Evolutionary conservation across 306 rosid species (phyloP), one percentile per base, ranked within the genome.

Genomic region (Parietaria judaica): DNA sequence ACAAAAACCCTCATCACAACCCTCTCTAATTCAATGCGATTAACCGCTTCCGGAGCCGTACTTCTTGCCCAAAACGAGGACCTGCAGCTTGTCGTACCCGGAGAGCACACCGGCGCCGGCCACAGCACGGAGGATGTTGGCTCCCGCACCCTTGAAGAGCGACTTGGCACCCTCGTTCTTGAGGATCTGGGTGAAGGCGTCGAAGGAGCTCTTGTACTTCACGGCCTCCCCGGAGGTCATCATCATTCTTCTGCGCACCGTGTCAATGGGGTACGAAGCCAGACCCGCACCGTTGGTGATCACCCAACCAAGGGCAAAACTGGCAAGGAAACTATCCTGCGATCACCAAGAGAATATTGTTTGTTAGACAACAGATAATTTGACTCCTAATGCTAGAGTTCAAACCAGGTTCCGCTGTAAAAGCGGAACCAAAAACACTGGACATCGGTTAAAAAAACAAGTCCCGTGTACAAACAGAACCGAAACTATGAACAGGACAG

Each of bases 91-190:
- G 64, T 90, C 97, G 0, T 90, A 90, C 34, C 96, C 97, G 0
- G 97, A 83, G 1, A 90, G 97, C 56, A 90, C 97, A 78, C 97
- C 97, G 76, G 96, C 97, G 56, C 97, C 96, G 0, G 97, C 95
- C 57, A 90, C 78, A 0, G 95, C 96, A 68, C 95, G 91, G 9
- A 90, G 91, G 56, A 87, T 87, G 83, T 87, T 90, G 2, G 97
- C 97, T 47, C 95, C 96, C 11, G 89, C 96, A 56, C 97, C 97
- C 96, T 90, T 90, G 57, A 90, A 90, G 69, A 90, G 76, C 15
- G 97, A 87, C 80, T 80, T 90, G 58, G 85, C 46, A 59, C 97
- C 96, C 81, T 90, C 95, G 0, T 90, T 90, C 86, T 87, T 87
- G 60, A 90, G 55, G 68, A 87, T 90, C 67, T 90, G 95, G 3